These are phyloP conservation scores for Xylariaceae sp. DNA, from an alignment of 2,329 filamentous ascomycete genomes.

Conservation along the genomic window DNA sequence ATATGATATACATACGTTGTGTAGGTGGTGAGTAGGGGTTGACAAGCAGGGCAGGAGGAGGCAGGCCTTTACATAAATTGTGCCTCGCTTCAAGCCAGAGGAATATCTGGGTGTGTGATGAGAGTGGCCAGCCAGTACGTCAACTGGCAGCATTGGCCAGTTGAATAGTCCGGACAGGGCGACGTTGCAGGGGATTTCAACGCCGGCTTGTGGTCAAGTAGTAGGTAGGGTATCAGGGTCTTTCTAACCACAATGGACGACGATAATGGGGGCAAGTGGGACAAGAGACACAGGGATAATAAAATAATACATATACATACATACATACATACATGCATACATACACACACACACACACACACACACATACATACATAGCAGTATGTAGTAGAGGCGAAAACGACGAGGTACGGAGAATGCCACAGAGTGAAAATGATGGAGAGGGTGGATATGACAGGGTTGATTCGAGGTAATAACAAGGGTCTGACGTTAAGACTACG, in stretches of 20 bases:
- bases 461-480: constrained; percentile 26
- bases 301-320: too few relatives aligned
- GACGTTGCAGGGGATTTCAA: constrained; percentile 26
- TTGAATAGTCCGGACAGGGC: constrained; percentile 15
- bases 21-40: constrained; percentile 17
- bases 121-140: constrained; percentile 36
- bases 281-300: constrained; percentile 1
- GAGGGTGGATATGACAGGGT: constrained; percentile 28
- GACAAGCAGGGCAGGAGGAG: constrained; percentile 13
- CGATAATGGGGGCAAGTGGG: constrained; percentile 30
- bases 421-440: constrained; percentile 19
- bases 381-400: constrained; percentile 23
- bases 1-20: constrained; percentile 11
- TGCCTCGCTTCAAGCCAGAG: constrained; percentile 20
- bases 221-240: constrained; percentile 34
- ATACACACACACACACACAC: not conserved
- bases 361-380: not conserved
- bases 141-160: constrained; percentile 35
- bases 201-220: constrained; percentile 24
- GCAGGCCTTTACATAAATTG: constrained; percentile 35
- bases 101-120: constrained; percentile 32
- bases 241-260: constrained; percentile 30
- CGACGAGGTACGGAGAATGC: constrained; percentile 25
- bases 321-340: not conserved
- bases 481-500: constrained; percentile 24